Percentiles rank a stretch among this genome's conserved stretches.
Conservation (phyloP, 495 filamentous ascomycete species). For the Lasiosphaeria ovina region DNA sequence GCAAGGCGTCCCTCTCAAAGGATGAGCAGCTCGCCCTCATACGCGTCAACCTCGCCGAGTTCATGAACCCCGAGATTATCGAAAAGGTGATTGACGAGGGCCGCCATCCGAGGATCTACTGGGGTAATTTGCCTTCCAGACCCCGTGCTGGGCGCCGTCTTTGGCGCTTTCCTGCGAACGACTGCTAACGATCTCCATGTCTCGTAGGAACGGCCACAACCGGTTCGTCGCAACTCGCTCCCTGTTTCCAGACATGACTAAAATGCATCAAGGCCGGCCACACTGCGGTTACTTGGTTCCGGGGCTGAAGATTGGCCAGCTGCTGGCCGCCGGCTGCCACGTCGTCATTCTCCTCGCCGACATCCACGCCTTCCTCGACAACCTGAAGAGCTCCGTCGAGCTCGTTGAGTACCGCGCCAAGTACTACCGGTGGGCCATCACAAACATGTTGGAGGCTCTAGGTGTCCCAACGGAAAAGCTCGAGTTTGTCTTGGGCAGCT, state of each 20-base stretch:
- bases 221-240: conserved; percentile 67
- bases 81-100: conserved; percentile 70
- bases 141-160: background rate
- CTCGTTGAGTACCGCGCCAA: conserved; percentile 75
- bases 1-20: conserved; percentile 12
- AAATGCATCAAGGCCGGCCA: conserved; percentile 21
- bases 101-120: conserved; percentile 76
- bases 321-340: conserved; percentile 79
- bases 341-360: conserved; percentile 82
- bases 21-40: conserved; percentile 64
- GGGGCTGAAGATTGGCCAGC: conserved; percentile 83
- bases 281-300: conserved; percentile 72
- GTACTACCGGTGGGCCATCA: conserved; percentile 70
- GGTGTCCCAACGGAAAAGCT: conserved; percentile 75
- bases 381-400: conserved; percentile 81
- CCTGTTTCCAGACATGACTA: background rate
- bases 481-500: conserved; percentile 78
- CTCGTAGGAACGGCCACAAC: conserved; percentile 71
- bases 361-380: conserved; percentile 73
- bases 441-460: conserved; percentile 63
- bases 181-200: background rate
- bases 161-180: background rate
- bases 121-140: conserved; percentile 53
- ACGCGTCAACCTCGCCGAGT: conserved; percentile 74
- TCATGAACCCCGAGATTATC: conserved; percentile 83